These are phyloP conservation scores for Citropsis articulata DNA, from an alignment of 345 rosid species.

Conservation along the genomic window DNA sequence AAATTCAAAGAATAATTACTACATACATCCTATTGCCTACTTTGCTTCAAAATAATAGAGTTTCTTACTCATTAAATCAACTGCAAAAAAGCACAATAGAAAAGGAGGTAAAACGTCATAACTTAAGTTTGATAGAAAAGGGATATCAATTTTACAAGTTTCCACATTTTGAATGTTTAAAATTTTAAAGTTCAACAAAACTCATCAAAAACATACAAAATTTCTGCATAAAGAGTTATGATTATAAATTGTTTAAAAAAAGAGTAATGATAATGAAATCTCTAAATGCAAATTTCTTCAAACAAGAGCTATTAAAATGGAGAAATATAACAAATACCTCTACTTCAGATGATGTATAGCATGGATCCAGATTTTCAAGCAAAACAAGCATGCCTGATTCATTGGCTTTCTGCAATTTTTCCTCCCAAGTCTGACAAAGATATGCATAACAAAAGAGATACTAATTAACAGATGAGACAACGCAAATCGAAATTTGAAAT, in stretches of 20 bases:
- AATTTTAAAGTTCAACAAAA: neutral
- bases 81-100: neutral
- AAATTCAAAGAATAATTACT: neutral
- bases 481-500: neutral
- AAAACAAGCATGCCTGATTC: conserved; percentile 32
- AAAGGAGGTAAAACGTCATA: neutral
- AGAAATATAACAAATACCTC: conserved; percentile 41
- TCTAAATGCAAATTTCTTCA: neutral
- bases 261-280: neutral
- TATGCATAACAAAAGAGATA: neutral
- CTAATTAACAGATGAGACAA: neutral
- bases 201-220: neutral
- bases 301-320: conserved; percentile 5
- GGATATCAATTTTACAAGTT: neutral
- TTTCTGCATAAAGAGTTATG: neutral
- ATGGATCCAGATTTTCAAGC: conserved; percentile 56
- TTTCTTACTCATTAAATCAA: neutral
- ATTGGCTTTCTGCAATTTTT: conserved; percentile 36
- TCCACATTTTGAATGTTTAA: neutral
- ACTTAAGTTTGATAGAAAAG: neutral
- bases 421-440: conserved; percentile 46
- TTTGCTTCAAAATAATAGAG: neutral
- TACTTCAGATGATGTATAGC: conserved; percentile 50
- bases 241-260: neutral
- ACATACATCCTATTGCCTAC: neutral